Conservation (phyloP, 441 rosid genomes). For the Corymbia citriodora region DNA sequence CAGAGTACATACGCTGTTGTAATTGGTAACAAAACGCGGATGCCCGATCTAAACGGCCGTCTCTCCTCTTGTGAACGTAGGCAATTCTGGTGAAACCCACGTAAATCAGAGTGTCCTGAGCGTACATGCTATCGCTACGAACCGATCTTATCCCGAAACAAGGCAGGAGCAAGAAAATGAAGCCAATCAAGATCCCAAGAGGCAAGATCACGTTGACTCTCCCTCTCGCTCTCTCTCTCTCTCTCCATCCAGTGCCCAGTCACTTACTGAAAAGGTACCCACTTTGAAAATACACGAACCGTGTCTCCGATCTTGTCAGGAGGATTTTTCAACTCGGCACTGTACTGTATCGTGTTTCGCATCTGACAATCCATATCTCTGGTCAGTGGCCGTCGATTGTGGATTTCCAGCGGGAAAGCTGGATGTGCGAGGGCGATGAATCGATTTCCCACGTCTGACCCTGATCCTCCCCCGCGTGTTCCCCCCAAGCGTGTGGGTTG, state of each 20-base stretch:
- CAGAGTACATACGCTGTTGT: not conserved
- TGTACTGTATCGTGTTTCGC: not conserved
- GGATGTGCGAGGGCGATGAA: not conserved
- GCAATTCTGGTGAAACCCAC: not conserved
- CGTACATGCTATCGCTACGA: not conserved
- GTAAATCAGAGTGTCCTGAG: not conserved
- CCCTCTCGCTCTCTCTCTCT: not conserved
- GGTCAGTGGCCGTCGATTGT: not conserved
- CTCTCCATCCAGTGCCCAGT: not conserved
- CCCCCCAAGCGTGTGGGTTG: not conserved
- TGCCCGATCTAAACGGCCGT: not conserved
- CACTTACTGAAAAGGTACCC: not conserved
- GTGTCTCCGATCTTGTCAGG: not conserved
- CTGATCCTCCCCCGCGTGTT: not conserved
- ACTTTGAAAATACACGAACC: not conserved
- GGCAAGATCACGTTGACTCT: not conserved
- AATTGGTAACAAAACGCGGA: too few relatives aligned
- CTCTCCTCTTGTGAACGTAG: not conserved
- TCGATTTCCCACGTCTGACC: not conserved
- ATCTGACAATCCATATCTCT: not conserved
- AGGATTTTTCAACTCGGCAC: not conserved
- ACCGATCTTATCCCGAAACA: not conserved
- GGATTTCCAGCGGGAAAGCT: not conserved
- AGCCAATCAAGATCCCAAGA: not conserved
- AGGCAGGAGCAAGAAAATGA: not conserved